phyloP scores from a whole-genome alignment of 1,284 basidiomycete genomes.

The Apiotrichum sp. region DNA sequence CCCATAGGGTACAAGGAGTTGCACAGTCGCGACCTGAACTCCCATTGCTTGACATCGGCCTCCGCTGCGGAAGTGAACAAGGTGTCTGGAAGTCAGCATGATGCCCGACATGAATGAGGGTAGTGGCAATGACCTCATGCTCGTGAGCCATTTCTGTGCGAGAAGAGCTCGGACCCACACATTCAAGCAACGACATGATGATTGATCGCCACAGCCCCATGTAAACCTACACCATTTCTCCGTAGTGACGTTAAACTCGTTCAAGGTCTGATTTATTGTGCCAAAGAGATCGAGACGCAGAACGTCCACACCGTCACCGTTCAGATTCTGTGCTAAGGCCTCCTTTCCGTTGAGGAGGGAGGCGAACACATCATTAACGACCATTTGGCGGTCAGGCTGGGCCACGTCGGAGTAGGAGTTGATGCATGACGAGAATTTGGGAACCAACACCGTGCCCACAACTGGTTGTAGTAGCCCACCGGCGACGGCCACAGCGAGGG shows the following conservation, averaged over 20 bases:
- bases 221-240: slow-evolving; percentile 58
- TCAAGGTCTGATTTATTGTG: slow-evolving; percentile 49
- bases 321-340: slow-evolving; percentile 40
- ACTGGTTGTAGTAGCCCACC: slow-evolving; percentile 12
- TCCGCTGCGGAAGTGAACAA: slow-evolving; percentile 74
- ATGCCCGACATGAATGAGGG: too few relatives aligned
- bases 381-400: slow-evolving; percentile 44
- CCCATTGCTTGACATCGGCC: slow-evolving; percentile 67
- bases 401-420: slow-evolving; percentile 22
- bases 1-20: slow-evolving; percentile 60
- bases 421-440: slow-evolving; percentile 28
- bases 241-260: slow-evolving; percentile 57
- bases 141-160: too few relatives aligned
- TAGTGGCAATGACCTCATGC: too few relatives aligned
- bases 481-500: background rate
- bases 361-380: slow-evolving; percentile 65
- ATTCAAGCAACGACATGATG: background rate
- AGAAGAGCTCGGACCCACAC: too few relatives aligned
- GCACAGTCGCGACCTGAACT: slow-evolving; percentile 68
- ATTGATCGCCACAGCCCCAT: too few relatives aligned
- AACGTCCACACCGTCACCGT: slow-evolving; percentile 33
- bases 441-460: slow-evolving; percentile 22
- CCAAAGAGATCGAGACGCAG: slow-evolving; percentile 45
- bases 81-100: slow-evolving; percentile 55
- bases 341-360: slow-evolving; percentile 54